Base-by-base conservation (phyloP, 257 asterid genomes). In the Misopates orontium region DNA sequence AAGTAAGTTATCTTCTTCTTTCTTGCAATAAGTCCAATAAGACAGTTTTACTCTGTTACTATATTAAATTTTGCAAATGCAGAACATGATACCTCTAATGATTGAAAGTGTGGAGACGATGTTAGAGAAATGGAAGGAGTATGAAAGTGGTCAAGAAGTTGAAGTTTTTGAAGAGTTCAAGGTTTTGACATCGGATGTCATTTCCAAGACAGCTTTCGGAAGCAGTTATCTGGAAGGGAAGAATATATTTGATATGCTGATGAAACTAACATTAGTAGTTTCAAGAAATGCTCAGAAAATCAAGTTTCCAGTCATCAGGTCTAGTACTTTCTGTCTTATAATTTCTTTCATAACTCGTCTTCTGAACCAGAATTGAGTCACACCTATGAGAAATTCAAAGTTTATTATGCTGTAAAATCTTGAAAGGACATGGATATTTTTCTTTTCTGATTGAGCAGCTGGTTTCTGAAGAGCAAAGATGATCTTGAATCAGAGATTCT, bases 201-300 rank as follows among this genome's bases (percentile, higher is more conserved):
- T 59, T 48, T 61, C 66, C 44, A 61, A 53, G 41, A 60, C 66
- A 20, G 52, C 66, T 20, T 60, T 60, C 20, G 51, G 66, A 20
- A 60, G 53, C 54, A 61, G 41, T 39, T 61, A 61, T 22, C 21
- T 40, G 22, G 66, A 61, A 61, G 66, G 66, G 14, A 25, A 22
- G 15, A 10, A 61, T 7, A 61, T 45, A 20, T 61, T 61, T 28
- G 67, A 60, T 18, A 14, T 19, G 31, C 66, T 60, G 24, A 22
- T 21, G 4, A 61, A 61, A 12, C 44, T 61, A n/a, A 11, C 36
- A 42, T 53, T 17, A 1, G 10, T 61, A 14, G 8, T 21, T 61
- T 19, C 56, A 44, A 44, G 55, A 61, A 42, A 42, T 21, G 55
- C 36, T 17, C 45, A 10, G 19, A 44, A 15, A 13, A 44, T 61